Evolutionary conservation across 148 eudicot genomes (phyloP), one percentile per base, ranked within the genome.

Genomic region (Cornus suecica): DNA sequence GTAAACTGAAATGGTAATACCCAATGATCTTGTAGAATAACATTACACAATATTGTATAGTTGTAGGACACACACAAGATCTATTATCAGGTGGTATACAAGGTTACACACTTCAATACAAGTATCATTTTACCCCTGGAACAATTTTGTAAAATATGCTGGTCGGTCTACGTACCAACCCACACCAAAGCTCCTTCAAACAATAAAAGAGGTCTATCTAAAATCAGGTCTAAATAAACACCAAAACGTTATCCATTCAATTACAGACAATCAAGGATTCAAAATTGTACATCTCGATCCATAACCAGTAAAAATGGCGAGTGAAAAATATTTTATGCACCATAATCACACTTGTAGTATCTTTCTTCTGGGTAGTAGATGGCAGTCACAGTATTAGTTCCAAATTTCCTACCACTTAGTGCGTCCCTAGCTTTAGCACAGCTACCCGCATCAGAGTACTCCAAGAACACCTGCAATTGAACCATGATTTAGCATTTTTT

Each of bases 341-440:
- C 78, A 34, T 88, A 92, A 76, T 92, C 90, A 22, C 83, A 80
- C 34, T 69, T 60, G 29, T 87, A 79, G 74, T 56, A 92, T 72
- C 86, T 87, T 74, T 89, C 91, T 81, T 90, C 97, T 0, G 92
- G 89, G 81, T 92, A 92, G 56, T 87, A 92, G 34, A 87, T 85
- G 23, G 94, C 97, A 29, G 79, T 81, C 67, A 92, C 97, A 28
- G 84, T 76, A 68, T 87, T 92, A 72, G 94, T 92, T 23, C 94
- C 94, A 8, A 92, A 92, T 85, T 90, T 92, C 76, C 97, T 72
- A 65, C 97, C 97, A 70, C 87, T 85, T 26, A 92, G 83, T 67
- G 87, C 85, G 63, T 73, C 85, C 86, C 84, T 90, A n/a, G 97
- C 97, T 20, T 77, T 89, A 20, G 85, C 66, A 82, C 90, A 84